Percentiles rank a stretch among this genome's conserved stretches.
Conservation (phyloP, 331 rosid genomes). For the Malus hybrid region DNA sequence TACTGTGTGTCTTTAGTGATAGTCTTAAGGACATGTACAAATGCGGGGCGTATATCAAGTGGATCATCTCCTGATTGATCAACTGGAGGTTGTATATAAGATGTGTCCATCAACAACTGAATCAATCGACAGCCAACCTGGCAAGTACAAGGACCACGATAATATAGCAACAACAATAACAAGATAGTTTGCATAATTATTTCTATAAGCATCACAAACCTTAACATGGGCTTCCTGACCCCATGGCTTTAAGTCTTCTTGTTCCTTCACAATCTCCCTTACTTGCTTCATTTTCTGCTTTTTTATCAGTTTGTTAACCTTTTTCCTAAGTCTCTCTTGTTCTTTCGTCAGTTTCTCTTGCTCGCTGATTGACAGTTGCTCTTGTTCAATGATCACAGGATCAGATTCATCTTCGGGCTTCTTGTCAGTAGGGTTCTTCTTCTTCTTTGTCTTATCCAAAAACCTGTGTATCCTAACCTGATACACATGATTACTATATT, state of each 20-base stretch:
- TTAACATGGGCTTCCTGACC: slow-evolving; percentile 85
- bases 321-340: slow-evolving; percentile 37
- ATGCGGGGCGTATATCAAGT: slow-evolving; percentile 80
- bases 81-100: slow-evolving; percentile 74
- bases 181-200: slow-evolving; percentile 6
- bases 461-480: slow-evolving; percentile 68
- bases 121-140: slow-evolving; percentile 79
- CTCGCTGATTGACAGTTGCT: slow-evolving; percentile 16
- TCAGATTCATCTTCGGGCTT: slow-evolving; percentile 30
- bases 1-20: slow-evolving; percentile 53
- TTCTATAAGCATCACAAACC: slow-evolving; percentile 44
- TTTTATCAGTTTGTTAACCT: slow-evolving; percentile 43
- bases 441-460: slow-evolving; percentile 52
- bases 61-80: slow-evolving; percentile 63
- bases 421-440: slow-evolving; percentile 25
- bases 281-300: slow-evolving; percentile 55
- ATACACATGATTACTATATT: slow-evolving; percentile 15
- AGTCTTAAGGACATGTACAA: slow-evolving; percentile 51
- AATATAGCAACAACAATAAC: slow-evolving; percentile 7
- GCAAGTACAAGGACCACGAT: slow-evolving; percentile 18
- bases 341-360: slow-evolving; percentile 24
- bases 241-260: slow-evolving; percentile 71
- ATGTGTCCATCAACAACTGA: slow-evolving; percentile 65
- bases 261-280: slow-evolving; percentile 40
- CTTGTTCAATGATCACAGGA: slow-evolving; percentile 18